Percentiles rank a stretch among this genome's conserved stretches.
phyloP scores from a whole-genome alignment of 768 basidiomycete genomes.

The Amanita polypyramis region DNA sequence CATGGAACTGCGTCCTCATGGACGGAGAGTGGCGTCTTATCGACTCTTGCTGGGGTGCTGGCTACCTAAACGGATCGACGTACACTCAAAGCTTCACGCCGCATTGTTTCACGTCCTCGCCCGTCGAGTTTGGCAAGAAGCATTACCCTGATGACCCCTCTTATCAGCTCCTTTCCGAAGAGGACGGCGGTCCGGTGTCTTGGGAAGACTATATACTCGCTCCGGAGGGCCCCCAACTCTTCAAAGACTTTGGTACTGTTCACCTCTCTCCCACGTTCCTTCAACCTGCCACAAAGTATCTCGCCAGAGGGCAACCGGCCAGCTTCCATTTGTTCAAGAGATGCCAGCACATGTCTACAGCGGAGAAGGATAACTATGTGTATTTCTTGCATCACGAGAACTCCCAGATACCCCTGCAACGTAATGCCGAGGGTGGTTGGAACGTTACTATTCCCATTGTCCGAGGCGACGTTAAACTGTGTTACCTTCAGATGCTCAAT shows the following conservation, averaged over 20 bases:
- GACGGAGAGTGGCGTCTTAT: conserved; percentile 36
- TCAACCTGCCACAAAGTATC: conserved; percentile 22
- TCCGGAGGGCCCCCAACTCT: conserved; percentile 27
- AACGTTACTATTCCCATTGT: conserved; percentile 25
- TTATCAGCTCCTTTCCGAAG: conserved; percentile 29
- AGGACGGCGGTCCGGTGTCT: conserved; percentile 25
- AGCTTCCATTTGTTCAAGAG: conserved; percentile 32
- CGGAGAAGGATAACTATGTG: conserved; percentile 30
- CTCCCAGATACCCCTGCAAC: conserved; percentile 23
- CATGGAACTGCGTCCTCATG: conserved; percentile 36
- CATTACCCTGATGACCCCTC: conserved; percentile 35
- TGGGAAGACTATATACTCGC: conserved; percentile 38
- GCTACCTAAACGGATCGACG: conserved; percentile 23
- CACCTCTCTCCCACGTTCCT: conserved; percentile 22
- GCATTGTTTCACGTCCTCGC: conserved; percentile 30
- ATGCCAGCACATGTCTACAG: conserved; percentile 36
- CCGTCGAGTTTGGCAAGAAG: conserved; percentile 30
- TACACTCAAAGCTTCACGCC: conserved; percentile 27
- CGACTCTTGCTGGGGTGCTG: conserved; percentile 40
- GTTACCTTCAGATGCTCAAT: conserved; percentile 23
- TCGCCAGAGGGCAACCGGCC: conserved; percentile 24
- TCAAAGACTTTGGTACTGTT: conserved; percentile 23
- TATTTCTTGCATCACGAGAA: conserved; percentile 25
- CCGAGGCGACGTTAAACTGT: conserved; percentile 24
- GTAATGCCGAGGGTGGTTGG: conserved; percentile 31